Evolutionary conservation across 75 land plant genomes (phyloP).

Genomic region (Selaginella moellendorffii): DNA sequence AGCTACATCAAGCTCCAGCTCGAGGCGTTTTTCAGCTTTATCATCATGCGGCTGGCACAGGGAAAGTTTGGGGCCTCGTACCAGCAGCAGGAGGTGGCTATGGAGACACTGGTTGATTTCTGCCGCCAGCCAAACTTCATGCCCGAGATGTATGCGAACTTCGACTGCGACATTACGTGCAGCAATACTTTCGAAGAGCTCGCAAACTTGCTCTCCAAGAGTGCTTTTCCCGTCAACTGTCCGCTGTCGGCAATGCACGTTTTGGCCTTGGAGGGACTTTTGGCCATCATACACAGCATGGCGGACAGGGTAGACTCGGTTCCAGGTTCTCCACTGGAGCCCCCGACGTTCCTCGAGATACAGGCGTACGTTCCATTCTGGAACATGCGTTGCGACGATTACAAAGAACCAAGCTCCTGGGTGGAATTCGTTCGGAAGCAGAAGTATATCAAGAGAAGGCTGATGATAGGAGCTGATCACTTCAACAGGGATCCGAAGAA

Average conservation of each 20-base stretch:
- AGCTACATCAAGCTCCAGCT: constrained; percentile 73
- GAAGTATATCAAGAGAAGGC: constrained; percentile 74
- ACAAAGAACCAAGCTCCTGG: constrained; percentile 69
- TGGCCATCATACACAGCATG: constrained; percentile 89
- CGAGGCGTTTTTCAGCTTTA: constrained; percentile 90
- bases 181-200: constrained; percentile 91
- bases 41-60: constrained; percentile 79
- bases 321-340: constrained; percentile 13
- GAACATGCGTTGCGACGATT: constrained; percentile 68
- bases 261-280: constrained; percentile 80
- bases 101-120: constrained; percentile 95
- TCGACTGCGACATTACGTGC: constrained; percentile 92
- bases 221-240: constrained; percentile 93
- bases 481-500: constrained; percentile 96
- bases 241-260: constrained; percentile 93
- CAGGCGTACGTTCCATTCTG: constrained; percentile 80
- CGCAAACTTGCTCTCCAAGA: constrained; percentile 80
- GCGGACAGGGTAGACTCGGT: constrained; percentile 59
- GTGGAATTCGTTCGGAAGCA: constrained; percentile 65
- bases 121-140: constrained; percentile 91
- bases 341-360: constrained; percentile 18
- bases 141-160: constrained; percentile 95
- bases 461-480: constrained; percentile 97
- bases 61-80: constrained; percentile 70
- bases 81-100: constrained; percentile 97